phyloP scores from a whole-genome alignment of 306 rosid genomes.

The Dryas alaskensis region DNA sequence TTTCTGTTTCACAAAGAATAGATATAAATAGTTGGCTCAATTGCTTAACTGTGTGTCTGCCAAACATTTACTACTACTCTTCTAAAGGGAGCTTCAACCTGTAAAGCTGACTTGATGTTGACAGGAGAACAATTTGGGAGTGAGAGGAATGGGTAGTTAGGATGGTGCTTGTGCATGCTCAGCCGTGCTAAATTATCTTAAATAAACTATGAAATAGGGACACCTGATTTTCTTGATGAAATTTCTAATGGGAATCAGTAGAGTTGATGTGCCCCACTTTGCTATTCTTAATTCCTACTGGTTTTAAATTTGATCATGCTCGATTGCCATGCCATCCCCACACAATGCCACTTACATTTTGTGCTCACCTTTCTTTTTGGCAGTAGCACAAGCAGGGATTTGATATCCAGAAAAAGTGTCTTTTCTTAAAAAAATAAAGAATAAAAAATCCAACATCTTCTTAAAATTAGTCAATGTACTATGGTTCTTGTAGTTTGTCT shows the following conservation, averaged over 20 bases:
- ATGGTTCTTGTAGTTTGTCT: too few relatives aligned
- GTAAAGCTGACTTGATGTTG: conserved; percentile 73
- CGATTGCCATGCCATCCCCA: neutral
- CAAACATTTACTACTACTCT: conserved; percentile 2
- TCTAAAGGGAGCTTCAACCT: conserved; percentile 54
- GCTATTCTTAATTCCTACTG: neutral
- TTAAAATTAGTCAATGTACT: too few relatives aligned
- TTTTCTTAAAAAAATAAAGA: too few relatives aligned
- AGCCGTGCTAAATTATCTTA: conserved; percentile 49
- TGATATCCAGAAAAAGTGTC: too few relatives aligned
- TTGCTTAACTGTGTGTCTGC: conserved; percentile 29
- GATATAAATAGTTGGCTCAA: conserved; percentile 52
- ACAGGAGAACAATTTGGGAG: conserved; percentile 56
- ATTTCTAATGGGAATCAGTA: conserved; percentile 45
- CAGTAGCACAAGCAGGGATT: too few relatives aligned
- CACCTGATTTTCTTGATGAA: conserved; percentile 35
- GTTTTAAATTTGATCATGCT: neutral
- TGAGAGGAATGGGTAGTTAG: conserved; percentile 61
- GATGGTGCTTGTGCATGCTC: conserved; percentile 52
- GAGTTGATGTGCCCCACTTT: conserved; percentile 24
- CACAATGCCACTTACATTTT: too few relatives aligned
- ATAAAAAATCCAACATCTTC: too few relatives aligned
- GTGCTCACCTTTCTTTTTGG: too few relatives aligned
- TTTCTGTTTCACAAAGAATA: conserved; percentile 48
- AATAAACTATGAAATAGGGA: conserved; percentile 59